Evolutionary conservation across 1,284 basidiomycete genomes (phyloP).

Genomic region (Trametes sp.): DNA sequence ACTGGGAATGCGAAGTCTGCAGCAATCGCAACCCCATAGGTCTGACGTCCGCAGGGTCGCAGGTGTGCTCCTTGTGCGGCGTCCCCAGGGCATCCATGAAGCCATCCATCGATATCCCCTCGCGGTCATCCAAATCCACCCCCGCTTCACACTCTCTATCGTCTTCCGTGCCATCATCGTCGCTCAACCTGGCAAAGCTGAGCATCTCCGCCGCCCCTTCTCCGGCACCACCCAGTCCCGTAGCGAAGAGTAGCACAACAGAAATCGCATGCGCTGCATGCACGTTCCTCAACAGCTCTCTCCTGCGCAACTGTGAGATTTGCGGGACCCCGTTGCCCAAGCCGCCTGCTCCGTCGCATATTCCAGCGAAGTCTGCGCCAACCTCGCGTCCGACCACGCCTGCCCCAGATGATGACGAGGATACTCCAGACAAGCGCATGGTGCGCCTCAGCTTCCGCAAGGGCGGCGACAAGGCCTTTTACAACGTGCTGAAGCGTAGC

Average conservation of each 20-base stretch:
- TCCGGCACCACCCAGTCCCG: slow-evolving; percentile 27
- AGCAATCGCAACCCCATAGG: slow-evolving; percentile 82
- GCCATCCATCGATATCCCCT: slow-evolving; percentile 32
- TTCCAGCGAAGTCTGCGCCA: slow-evolving; percentile 63
- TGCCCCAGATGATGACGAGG: slow-evolving; percentile 40
- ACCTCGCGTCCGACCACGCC: slow-evolving; percentile 65
- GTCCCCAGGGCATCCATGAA: slow-evolving; percentile 60
- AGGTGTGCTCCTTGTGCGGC: slow-evolving; percentile 78
- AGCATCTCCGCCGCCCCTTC: slow-evolving; percentile 38
- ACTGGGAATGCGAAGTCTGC: slow-evolving; percentile 90
- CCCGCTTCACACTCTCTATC: slow-evolving; percentile 42
- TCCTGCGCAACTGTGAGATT: slow-evolving; percentile 84
- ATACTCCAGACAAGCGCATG: slow-evolving; percentile 42
- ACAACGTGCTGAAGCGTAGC: slow-evolving; percentile 79
- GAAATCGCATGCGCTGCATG: slow-evolving; percentile 82
- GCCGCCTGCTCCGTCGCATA: slow-evolving; percentile 38
- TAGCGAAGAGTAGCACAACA: slow-evolving; percentile 2
- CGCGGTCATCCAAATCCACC: slow-evolving; percentile 34
- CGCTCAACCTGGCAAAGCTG: slow-evolving; percentile 33
- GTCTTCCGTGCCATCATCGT: slow-evolving; percentile 47
- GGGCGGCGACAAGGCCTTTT: slow-evolving; percentile 89
- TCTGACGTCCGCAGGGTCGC: slow-evolving; percentile 64
- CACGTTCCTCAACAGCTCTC: slow-evolving; percentile 91
- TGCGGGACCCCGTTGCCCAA: slow-evolving; percentile 75
- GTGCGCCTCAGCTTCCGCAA: slow-evolving; percentile 89